A percentile compares a stretch with the other conserved stretches of the same genome.
Evolutionary conservation across 1,284 basidiomycete species (phyloP).

Genomic region (Pascua guehoae): DNA sequence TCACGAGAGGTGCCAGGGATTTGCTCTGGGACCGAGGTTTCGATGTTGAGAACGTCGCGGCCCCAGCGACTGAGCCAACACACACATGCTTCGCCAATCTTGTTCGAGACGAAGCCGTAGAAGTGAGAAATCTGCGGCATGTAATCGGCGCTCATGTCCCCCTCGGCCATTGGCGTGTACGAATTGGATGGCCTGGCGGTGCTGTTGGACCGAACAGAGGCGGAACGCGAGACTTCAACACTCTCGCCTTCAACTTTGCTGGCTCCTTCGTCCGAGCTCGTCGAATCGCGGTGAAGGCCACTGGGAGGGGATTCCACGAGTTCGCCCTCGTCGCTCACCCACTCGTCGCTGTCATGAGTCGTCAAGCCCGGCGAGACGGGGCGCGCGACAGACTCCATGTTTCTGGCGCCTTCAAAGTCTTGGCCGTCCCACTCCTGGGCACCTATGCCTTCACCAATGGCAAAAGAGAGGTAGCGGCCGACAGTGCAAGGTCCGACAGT

Average conservation of each 20-base stretch:
- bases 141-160: not conserved
- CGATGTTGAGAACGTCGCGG: conserved; percentile 66
- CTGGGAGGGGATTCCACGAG: not conserved
- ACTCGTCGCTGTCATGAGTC: conserved; percentile 7
- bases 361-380: conserved; percentile 35
- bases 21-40: conserved; percentile 51
- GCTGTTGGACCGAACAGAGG: conserved; percentile 8
- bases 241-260: conserved; percentile 5
- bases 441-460: conserved; percentile 69
- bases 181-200: conserved; percentile 6
- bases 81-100: conserved; percentile 82
- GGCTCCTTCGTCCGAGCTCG: conserved; percentile 9
- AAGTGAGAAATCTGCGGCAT: conserved; percentile 51
- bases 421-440: conserved; percentile 49
- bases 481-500: conserved; percentile 78
- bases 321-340: conserved; percentile 3
- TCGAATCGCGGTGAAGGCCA: conserved; percentile 3
- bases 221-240: conserved; percentile 4
- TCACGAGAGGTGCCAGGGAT: not conserved
- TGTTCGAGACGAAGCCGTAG: conserved; percentile 79
- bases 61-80: conserved; percentile 89
- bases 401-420: conserved; percentile 62
- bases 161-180: conserved; percentile 1
- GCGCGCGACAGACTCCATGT: conserved; percentile 66
- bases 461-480: conserved; percentile 74